Evolutionary conservation across 2,329 filamentous ascomycete species (phyloP).

Genomic region (Aspergillus sp.): DNA sequence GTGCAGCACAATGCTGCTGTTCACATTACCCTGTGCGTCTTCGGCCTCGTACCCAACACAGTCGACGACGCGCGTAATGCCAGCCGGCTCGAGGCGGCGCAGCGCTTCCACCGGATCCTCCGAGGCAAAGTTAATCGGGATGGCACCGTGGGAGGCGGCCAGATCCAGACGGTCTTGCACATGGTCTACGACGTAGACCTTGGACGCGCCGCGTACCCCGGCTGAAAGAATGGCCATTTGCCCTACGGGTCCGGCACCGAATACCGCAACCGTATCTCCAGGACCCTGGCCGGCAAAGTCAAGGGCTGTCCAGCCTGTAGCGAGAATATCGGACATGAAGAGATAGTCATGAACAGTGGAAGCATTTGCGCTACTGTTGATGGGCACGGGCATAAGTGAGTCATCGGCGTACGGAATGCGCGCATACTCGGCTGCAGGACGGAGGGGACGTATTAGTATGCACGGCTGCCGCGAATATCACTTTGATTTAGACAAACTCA

Average conservation of each 20-base stretch:
- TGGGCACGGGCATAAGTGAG: slow-evolving; percentile 16
- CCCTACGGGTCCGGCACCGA: slow-evolving; percentile 64
- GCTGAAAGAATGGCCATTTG: slow-evolving; percentile 67
- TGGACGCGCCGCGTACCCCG: slow-evolving; percentile 59
- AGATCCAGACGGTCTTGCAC: slow-evolving; percentile 59
- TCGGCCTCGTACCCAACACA: slow-evolving; percentile 67
- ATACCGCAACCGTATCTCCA: slow-evolving; percentile 64
- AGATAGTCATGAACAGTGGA: slow-evolving; percentile 14
- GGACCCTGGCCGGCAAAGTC: slow-evolving; percentile 56
- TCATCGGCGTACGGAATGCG: slow-evolving; percentile 20
- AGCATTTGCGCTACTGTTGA: neutral
- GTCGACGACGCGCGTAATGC: slow-evolving; percentile 64
- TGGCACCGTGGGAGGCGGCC: slow-evolving; percentile 62
- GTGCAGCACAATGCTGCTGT: neutral
- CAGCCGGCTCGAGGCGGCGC: slow-evolving; percentile 53
- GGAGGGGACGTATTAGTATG: too few relatives aligned
- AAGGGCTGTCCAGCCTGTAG: slow-evolving; percentile 29
- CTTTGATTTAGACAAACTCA: neutral
- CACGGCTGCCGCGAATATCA: too few relatives aligned
- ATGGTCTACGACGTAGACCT: slow-evolving; percentile 63
- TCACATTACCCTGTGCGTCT: slow-evolving; percentile 20
- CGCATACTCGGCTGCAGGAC: slow-evolving; percentile 16
- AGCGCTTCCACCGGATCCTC: slow-evolving; percentile 59
- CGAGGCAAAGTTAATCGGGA: slow-evolving; percentile 61
- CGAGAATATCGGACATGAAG: slow-evolving; percentile 17